Conservation (phyloP, 1,284 basidiomycete species). For the Tilletia walkeri region DNA sequence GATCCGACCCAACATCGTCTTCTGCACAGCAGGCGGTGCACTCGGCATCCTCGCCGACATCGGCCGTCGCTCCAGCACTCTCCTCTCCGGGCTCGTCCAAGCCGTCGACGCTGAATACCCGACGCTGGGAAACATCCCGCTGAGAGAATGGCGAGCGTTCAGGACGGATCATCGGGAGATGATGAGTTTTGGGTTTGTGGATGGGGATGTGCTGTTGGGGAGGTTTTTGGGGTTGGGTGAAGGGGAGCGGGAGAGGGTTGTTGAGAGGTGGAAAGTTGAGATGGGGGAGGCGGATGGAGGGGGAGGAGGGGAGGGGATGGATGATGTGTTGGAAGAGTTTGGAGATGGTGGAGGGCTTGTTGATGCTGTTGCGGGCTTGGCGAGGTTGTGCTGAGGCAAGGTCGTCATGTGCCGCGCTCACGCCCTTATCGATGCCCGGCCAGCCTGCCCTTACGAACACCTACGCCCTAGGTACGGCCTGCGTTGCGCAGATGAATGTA, state of each 20-base stretch:
- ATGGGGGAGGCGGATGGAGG: neutral
- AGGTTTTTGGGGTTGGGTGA: slow-evolving; percentile 13
- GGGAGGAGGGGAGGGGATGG: neutral
- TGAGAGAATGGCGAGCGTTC: slow-evolving; percentile 45
- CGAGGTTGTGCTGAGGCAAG: neutral
- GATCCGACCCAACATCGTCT: neutral
- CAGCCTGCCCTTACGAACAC: too few relatives aligned
- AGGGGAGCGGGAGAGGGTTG: neutral
- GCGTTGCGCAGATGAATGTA: too few relatives aligned
- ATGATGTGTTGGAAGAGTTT: too few relatives aligned
- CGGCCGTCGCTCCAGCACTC: neutral
- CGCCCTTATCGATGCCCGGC: neutral
- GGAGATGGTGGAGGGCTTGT: neutral
- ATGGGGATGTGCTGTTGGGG: slow-evolving; percentile 41
- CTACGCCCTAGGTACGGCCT: too few relatives aligned
- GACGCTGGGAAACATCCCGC: slow-evolving; percentile 31
- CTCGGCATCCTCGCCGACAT: slow-evolving; percentile 5
- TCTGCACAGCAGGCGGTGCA: neutral
- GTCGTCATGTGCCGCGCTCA: neutral
- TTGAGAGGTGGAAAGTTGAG: neutral
- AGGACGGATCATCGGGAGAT: slow-evolving; percentile 51
- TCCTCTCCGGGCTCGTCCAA: neutral
- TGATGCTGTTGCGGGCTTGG: slow-evolving; percentile 9
- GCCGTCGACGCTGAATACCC: neutral
- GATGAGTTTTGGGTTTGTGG: slow-evolving; percentile 37